Conservation (phyloP, 2,329 filamentous ascomycete species). For the Cladorrhinum sp. region DNA sequence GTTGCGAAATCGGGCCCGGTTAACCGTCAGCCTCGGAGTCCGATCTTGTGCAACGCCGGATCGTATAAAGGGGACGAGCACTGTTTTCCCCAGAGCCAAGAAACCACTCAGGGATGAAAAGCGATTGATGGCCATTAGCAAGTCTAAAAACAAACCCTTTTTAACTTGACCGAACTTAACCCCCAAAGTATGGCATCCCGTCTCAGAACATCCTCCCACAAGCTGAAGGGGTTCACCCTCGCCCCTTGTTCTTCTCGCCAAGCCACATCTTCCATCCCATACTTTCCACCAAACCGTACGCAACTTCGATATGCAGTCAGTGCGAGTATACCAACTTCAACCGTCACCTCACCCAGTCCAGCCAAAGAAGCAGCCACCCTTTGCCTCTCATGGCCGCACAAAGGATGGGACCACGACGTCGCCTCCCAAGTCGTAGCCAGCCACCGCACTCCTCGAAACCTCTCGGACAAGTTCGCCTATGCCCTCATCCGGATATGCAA, state of each 20-base stretch:
- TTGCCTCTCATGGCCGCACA: constrained; percentile 56
- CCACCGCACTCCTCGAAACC: constrained; percentile 69
- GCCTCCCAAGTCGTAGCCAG: constrained; percentile 72
- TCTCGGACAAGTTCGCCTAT: constrained; percentile 76
- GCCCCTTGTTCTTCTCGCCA: background rate
- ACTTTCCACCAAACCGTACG: background rate
- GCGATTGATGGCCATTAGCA: background rate
- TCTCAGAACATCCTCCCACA: background rate
- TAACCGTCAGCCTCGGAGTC: too few species aligned
- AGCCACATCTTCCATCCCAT: background rate
- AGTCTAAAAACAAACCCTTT: background rate
- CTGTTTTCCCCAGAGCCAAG: too few species aligned
- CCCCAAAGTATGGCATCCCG: background rate
- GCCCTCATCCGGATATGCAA: constrained; percentile 66
- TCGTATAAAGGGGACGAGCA: too few species aligned
- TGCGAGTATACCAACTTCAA: background rate
- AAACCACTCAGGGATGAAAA: too few species aligned
- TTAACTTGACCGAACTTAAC: background rate
- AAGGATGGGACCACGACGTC: constrained; percentile 72
- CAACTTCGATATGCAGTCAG: background rate
- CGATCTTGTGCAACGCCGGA: too few species aligned
- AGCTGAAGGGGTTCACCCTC: background rate
- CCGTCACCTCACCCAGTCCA: background rate
- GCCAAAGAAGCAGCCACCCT: background rate
- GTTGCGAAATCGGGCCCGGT: too few species aligned